Evolutionary conservation across 495 filamentous ascomycete genomes (phyloP), one percentile per base, ranked within the genome.

Genomic region (Rhypophila decipiens): DNA sequence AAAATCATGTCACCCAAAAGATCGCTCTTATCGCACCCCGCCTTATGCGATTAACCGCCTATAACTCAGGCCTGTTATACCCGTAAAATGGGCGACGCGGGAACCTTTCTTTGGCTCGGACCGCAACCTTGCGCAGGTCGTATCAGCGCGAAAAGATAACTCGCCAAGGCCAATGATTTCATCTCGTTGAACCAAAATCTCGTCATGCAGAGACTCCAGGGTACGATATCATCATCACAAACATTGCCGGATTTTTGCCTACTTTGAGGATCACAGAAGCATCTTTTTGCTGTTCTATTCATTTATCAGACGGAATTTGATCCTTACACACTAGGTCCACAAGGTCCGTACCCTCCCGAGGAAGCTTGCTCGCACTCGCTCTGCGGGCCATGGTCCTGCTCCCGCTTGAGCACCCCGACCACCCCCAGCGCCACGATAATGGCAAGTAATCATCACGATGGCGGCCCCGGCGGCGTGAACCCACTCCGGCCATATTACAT

Each of bases 401-500:
- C 40, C 44, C 35, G 35, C 10, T 24, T 18, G 49, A 66, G 19
- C 3, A 39, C 17, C 36, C 15, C 20, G 12, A 18, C 17, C 36
- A 33, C 15, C 17, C 9, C 21, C 44, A 31, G 21, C 35, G 37
- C 10, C 24, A 40, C 17, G 50, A 66, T 19, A 24, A 77, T 77
- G 76, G 51, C 73, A 40, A 62, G n/a, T 21, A 18, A 64, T 36
- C 56, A 66, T 23, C 61, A 61, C 52, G 73, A 77, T 47, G 81
- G 79, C 53, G 27, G 27, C 27, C 84, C 86, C 46, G 81, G 79
- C 53, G 27, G 27, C 27, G 85, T 86, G 46, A 97, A 98, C 67
- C 93, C 93, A 47, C 75, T 97, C 38, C 78, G 93, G 50, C 93
- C 93, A 1, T 98, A 98, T 68, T 96, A 98, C 68, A 81, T 88